These are phyloP conservation scores for Zygosaccharomyces gambellarensis DNA, from an alignment of 805 yeast genomes.

Conservation along the genomic window DNA sequence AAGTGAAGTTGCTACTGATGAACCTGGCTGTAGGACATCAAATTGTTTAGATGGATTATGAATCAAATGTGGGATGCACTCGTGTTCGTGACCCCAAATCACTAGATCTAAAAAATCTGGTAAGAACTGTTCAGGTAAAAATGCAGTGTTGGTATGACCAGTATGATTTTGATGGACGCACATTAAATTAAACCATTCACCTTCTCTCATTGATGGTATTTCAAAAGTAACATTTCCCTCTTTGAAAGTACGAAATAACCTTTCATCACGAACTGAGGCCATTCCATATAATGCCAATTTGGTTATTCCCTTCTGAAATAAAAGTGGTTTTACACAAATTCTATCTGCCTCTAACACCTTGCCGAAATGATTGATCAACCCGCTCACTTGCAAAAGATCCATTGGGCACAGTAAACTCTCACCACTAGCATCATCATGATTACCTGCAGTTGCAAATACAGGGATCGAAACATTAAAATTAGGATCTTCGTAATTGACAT, in stretches of 20 bases:
- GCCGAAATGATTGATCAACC: slow-evolving; percentile 87
- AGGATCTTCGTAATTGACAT: slow-evolving; percentile 85
- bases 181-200: slow-evolving; percentile 78
- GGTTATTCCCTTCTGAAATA: slow-evolving; percentile 78
- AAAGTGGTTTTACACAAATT: slow-evolving; percentile 67
- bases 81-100: slow-evolving; percentile 98
- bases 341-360: slow-evolving; percentile 69
- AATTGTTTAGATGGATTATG: slow-evolving; percentile 55
- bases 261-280: slow-evolving; percentile 83
- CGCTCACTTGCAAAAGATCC: slow-evolving; percentile 76
- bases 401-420: slow-evolving; percentile 75
- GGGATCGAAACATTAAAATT: slow-evolving; percentile 87
- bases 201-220: slow-evolving; percentile 54
- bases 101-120: slow-evolving; percentile 80
- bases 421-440: slow-evolving; percentile 96
- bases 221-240: slow-evolving; percentile 76
- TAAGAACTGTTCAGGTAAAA: slow-evolving; percentile 76
- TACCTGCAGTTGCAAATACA: slow-evolving; percentile 87
- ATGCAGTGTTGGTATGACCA: slow-evolving; percentile 72
- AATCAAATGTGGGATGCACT: slow-evolving; percentile 70
- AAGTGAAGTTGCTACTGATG: slow-evolving; percentile 87
- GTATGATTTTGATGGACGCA: slow-evolving; percentile 90
- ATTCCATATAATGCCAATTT: slow-evolving; percentile 83
- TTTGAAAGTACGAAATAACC: slow-evolving; percentile 75
- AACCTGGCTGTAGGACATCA: slow-evolving; percentile 85